phyloP scores from a whole-genome alignment of 129 eudicot genomes.

The Escallonia rubra region DNA sequence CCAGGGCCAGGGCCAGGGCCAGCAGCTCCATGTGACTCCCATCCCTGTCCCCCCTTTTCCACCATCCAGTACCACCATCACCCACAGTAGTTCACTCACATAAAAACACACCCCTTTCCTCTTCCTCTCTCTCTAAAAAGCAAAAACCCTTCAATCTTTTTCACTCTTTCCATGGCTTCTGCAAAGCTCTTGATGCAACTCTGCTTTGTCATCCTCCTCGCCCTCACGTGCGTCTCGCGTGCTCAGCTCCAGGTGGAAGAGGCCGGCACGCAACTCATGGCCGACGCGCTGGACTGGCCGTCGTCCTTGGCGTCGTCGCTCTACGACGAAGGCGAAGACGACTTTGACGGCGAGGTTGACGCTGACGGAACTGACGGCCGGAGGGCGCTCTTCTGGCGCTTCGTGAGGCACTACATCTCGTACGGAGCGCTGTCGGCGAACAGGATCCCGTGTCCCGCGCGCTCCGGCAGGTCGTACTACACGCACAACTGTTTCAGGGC shows the following conservation, averaged over 20 bases:
- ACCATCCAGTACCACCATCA: background rate
- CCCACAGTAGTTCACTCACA: background rate
- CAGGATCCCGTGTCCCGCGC: slow-evolving; percentile 76
- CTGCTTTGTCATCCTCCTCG: background rate
- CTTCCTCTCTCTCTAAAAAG: background rate
- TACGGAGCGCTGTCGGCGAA: slow-evolving; percentile 81
- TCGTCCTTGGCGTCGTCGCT: slow-evolving; percentile 8
- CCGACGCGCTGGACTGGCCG: slow-evolving; percentile 27
- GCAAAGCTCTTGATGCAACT: slow-evolving; percentile 9
- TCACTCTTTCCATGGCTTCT: slow-evolving; percentile 23
- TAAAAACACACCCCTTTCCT: background rate
- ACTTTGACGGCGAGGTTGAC: background rate
- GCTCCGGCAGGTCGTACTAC: slow-evolving; percentile 84
- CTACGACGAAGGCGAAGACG: slow-evolving; percentile 13
- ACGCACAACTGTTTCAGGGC: slow-evolving; percentile 69
- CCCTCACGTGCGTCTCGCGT: slow-evolving; percentile 16
- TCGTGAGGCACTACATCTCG: slow-evolving; percentile 50
- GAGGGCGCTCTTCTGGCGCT: slow-evolving; percentile 61
- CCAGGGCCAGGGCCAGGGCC: background rate
- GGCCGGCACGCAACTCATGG: background rate
- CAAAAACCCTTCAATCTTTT: background rate
- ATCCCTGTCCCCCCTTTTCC: slow-evolving; percentile 15
- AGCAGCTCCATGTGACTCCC: slow-evolving; percentile 37
- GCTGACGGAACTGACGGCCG: slow-evolving; percentile 10
- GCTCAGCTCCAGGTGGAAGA: slow-evolving; percentile 3